Evolutionary conservation across 192 early-diverging fungal species (phyloP).

Genomic region (Mortierella antarctica): DNA sequence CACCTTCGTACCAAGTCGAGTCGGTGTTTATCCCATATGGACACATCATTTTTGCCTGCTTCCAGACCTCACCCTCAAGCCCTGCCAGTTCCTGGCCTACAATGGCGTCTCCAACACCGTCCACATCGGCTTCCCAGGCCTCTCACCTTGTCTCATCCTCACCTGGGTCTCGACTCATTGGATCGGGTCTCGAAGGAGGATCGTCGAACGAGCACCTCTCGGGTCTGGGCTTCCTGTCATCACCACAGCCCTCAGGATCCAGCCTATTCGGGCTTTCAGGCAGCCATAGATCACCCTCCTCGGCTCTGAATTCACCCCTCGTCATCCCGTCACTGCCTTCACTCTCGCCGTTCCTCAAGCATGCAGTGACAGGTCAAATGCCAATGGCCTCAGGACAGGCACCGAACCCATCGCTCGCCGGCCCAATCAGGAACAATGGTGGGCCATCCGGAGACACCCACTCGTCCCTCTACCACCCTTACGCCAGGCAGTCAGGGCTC

Average conservation of each 20-base stretch:
- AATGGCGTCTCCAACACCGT: constrained; percentile 10
- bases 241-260: constrained; percentile 13
- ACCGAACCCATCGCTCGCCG: constrained; percentile 13
- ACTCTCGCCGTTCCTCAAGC: constrained; percentile 40
- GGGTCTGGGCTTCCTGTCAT: constrained; percentile 21
- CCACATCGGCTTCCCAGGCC: constrained; percentile 3
- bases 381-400: constrained; percentile 26
- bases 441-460: constrained; percentile 4
- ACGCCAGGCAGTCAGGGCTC: constrained; percentile 9
- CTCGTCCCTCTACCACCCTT: constrained; percentile 28
- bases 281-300: constrained; percentile 11
- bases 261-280: constrained; percentile 10
- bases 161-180: constrained; percentile 17
- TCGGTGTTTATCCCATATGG: constrained; percentile 58
- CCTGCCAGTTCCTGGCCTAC: constrained; percentile 16
- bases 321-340: constrained; percentile 44
- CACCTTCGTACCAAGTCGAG: constrained; percentile 49
- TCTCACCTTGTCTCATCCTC: constrained; percentile 17
- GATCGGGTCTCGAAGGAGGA: constrained; percentile 8
- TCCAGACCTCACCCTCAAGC: constrained; percentile 44
- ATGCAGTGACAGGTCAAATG: constrained; percentile 26
- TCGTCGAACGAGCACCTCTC: constrained; percentile 19
- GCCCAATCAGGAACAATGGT: constrained; percentile 18
- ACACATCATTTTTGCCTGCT: constrained; percentile 57
- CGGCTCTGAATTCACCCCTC: constrained; percentile 32